phyloP scores from a whole-genome alignment of 495 filamentous ascomycete species.

The Hypomontagnella monticulosa region DNA sequence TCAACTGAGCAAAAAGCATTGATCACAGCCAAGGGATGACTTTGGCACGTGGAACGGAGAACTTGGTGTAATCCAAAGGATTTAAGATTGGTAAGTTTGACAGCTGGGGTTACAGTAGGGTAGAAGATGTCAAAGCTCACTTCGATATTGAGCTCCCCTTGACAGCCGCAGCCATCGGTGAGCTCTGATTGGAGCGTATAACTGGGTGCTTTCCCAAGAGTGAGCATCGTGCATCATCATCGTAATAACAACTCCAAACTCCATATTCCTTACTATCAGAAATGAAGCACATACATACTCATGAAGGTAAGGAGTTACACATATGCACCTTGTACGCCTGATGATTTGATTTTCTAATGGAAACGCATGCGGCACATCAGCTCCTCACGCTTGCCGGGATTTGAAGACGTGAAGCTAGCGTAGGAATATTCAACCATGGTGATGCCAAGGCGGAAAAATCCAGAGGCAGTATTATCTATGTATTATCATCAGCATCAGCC shows the following conservation, averaged over 20 bases:
- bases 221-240: conserved; percentile 6
- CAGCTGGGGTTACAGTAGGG: neutral
- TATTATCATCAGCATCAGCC: conserved; percentile 25
- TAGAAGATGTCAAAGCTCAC: conserved; percentile 18
- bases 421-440: conserved; percentile 13
- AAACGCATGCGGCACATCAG: neutral
- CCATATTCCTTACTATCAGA: too few species aligned
- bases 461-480: conserved; percentile 14
- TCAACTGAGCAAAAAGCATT: too few species aligned
- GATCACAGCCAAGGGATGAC: too few species aligned
- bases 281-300: too few species aligned
- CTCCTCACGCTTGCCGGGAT: conserved; percentile 2
- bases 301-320: too few species aligned
- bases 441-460: conserved; percentile 30
- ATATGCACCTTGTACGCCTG: too few species aligned
- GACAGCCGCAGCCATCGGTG: conserved; percentile 26
- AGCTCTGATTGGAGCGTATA: conserved; percentile 28
- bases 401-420: neutral
- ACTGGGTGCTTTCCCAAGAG: neutral
- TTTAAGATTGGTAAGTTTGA: neutral
- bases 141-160: conserved; percentile 25
- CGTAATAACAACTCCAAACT: too few species aligned
- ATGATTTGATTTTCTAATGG: too few species aligned
- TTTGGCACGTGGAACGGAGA: conserved; percentile 11
- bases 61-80: neutral